Conservation (phyloP, 2,329 filamentous ascomycete genomes). For the Calonectria fujianensis region DNA sequence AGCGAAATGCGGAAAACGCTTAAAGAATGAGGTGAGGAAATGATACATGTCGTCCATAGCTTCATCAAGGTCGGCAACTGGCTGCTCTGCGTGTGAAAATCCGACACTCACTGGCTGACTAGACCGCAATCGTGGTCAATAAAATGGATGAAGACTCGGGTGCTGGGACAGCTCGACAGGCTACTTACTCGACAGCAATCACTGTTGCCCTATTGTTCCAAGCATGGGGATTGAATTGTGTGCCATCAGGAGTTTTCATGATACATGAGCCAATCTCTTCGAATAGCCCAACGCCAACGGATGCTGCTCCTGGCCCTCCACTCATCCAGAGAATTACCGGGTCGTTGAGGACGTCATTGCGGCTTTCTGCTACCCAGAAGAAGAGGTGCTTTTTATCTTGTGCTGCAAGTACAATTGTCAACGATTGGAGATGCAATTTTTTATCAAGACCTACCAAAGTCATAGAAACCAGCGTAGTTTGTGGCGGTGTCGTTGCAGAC, state of each 20-base stretch:
- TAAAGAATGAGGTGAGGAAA: neutral
- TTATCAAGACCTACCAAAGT: neutral
- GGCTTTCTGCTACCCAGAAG: neutral
- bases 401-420: neutral
- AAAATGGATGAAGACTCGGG: neutral
- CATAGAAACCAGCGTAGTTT: neutral
- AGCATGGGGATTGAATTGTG: neutral
- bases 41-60: constrained; percentile 1
- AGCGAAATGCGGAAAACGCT: neutral
- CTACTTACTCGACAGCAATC: neutral
- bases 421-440: neutral
- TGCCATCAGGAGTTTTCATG: neutral
- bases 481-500: neutral
- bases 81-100: neutral
- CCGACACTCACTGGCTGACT: neutral
- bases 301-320: neutral
- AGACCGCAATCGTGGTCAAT: neutral
- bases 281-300: neutral
- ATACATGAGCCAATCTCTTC: neutral
- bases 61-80: neutral
- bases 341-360: neutral
- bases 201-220: neutral
- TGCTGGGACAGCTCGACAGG: neutral
- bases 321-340: neutral
- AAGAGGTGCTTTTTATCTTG: neutral